Evolutionary conservation across 2,329 filamentous ascomycete species (phyloP).

Genomic region (Pseudogymnoascus sp.): DNA sequence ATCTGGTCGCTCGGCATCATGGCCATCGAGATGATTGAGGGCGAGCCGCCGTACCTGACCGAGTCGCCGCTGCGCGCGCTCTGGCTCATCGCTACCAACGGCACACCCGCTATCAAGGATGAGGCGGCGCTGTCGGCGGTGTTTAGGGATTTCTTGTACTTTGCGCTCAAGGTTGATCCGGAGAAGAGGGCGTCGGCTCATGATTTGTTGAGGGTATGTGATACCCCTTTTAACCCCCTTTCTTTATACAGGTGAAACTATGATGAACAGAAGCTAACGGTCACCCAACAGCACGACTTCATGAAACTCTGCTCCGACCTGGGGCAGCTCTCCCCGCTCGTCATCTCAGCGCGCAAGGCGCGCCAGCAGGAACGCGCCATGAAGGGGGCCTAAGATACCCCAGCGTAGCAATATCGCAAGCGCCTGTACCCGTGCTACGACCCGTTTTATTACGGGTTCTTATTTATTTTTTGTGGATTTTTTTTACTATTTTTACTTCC

Average conservation of each 20-base stretch:
- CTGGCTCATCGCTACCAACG: constrained; percentile 94
- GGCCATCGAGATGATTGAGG: constrained; percentile 99
- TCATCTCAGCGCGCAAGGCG: constrained; percentile 76
- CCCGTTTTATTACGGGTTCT: not conserved
- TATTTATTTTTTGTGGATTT: not conserved
- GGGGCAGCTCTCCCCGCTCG: constrained; percentile 73
- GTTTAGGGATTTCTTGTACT: constrained; percentile 86
- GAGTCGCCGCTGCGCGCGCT: constrained; percentile 88
- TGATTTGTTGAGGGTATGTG: constrained; percentile 79
- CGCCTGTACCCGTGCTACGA: not conserved
- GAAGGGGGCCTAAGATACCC: constrained; percentile 38
- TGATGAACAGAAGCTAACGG: constrained; percentile 19
- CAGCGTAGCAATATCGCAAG: not conserved
- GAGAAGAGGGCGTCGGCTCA: constrained; percentile 94
- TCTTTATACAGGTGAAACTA: not conserved
- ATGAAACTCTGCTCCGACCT: constrained; percentile 70
- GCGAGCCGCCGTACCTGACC: constrained; percentile 92
- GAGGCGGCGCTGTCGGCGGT: constrained; percentile 71
- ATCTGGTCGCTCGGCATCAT: constrained; percentile 99
- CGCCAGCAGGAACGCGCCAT: constrained; percentile 76
- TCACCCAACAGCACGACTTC: constrained; percentile 59
- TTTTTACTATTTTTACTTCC: not conserved
- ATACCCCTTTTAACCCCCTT: constrained; percentile 10
- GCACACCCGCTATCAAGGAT: constrained; percentile 90
- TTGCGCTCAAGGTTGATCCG: constrained; percentile 92